A percentile compares a stretch with the other conserved stretches of the same genome.
Conservation (phyloP, 306 rosid species). For the Potentilla sterilis region DNA sequence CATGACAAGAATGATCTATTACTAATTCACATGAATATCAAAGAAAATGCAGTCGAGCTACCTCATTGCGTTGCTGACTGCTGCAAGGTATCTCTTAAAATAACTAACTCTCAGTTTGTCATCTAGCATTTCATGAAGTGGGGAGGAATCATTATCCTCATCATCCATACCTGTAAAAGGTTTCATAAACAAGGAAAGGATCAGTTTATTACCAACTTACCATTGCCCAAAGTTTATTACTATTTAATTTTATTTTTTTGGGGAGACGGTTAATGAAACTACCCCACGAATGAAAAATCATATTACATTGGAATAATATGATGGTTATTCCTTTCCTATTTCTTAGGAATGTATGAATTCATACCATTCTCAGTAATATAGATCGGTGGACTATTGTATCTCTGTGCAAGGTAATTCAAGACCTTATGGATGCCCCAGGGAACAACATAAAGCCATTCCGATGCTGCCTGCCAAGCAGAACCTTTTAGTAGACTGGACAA, state of each 20-base stretch:
- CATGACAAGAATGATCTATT: neutral
- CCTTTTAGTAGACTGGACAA: constrained; percentile 17
- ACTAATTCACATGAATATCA: neutral
- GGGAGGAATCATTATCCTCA: constrained; percentile 51
- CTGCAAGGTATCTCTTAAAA: constrained; percentile 62
- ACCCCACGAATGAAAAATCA: neutral
- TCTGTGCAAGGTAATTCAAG: constrained; percentile 62
- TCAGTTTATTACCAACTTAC: neutral
- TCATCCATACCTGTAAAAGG: constrained; percentile 82
- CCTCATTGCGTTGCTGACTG: constrained; percentile 78
- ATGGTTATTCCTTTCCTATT: neutral
- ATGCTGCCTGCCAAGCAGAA: constrained; percentile 76
- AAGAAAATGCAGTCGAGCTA: constrained; percentile 32
- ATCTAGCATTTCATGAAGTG: constrained; percentile 72
- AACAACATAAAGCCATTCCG: constrained; percentile 94
- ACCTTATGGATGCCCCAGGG: constrained; percentile 89
- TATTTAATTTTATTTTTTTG: neutral
- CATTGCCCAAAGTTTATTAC: neutral
- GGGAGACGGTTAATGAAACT: neutral
- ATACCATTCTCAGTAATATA: constrained; percentile 86
- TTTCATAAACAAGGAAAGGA: neutral
- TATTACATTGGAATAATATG: neutral
- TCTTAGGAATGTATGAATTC: constrained; percentile 9
- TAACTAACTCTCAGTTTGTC: constrained; percentile 75
- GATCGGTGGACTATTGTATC: constrained; percentile 57